Evolutionary conservation across 176 grass and related monocot genomes (phyloP).

Genomic region (Avena atlantica): DNA sequence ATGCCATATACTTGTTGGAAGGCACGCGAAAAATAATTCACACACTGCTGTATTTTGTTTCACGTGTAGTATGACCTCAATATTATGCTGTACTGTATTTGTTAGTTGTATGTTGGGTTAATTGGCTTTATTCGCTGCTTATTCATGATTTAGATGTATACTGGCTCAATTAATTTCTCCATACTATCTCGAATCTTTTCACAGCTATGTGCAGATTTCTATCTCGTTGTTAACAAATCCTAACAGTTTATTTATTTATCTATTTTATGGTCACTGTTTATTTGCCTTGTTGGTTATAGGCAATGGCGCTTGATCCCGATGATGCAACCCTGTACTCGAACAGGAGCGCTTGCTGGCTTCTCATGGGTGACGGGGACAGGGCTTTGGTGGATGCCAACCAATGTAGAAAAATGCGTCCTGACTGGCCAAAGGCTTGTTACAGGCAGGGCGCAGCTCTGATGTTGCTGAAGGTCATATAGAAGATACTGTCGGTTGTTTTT

Average conservation of each 20-base stretch:
- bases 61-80: not conserved
- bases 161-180: not conserved
- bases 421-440: constrained; percentile 10
- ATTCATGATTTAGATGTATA: not conserved
- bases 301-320: not conserved
- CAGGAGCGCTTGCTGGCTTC: constrained; percentile 4
- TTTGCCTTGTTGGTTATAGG: not conserved
- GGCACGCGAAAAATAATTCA: not conserved
- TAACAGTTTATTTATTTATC: not conserved
- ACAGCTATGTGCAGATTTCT: not conserved
- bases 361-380: not conserved
- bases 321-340: not conserved
- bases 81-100: not conserved
- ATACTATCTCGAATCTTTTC: not conserved
- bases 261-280: not conserved
- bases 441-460: not conserved
- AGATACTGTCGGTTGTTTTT: not conserved
- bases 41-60: not conserved
- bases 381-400: constrained; percentile 4
- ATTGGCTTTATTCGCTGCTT: not conserved
- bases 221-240: not conserved
- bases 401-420: not conserved
- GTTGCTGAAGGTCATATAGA: constrained; percentile 18
- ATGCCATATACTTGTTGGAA: not conserved
- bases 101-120: not conserved